A percentile compares a stretch with the other conserved stretches of the same genome.
Conservation (phyloP, 2,329 filamentous ascomycete species). For the Daldinia eschscholtzii region DNA sequence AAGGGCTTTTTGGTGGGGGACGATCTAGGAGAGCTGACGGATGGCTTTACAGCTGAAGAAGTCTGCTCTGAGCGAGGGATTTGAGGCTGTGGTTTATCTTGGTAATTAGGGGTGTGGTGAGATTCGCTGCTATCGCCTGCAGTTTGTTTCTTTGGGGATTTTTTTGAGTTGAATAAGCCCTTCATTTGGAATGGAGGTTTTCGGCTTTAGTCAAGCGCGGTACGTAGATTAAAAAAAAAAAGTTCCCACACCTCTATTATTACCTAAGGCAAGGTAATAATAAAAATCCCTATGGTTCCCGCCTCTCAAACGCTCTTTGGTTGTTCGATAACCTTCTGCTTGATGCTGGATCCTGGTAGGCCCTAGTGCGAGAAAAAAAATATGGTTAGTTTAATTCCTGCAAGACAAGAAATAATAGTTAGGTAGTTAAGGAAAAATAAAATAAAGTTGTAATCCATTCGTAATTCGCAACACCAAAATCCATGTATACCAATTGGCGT, state of each 20-base stretch:
- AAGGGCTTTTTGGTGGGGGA: constrained; percentile 47
- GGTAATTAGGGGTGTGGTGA: constrained; percentile 41
- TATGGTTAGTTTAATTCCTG: constrained; percentile 24
- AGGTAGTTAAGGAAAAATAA: neutral
- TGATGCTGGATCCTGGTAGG: constrained; percentile 38
- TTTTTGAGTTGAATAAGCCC: constrained; percentile 54
- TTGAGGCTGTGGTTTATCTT: constrained; percentile 44
- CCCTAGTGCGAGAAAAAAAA: constrained; percentile 32
- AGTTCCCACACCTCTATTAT: constrained; percentile 45
- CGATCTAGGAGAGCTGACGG: constrained; percentile 39
- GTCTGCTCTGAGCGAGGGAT: constrained; percentile 45
- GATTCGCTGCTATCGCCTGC: constrained; percentile 50
- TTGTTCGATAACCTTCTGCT: constrained; percentile 37
- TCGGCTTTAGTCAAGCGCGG: constrained; percentile 29
- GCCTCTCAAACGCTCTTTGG: constrained; percentile 21
- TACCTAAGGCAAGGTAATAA: constrained; percentile 44
- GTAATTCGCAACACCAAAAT: constrained; percentile 4
- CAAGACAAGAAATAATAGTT: neutral
- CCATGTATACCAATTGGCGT: constrained; percentile 9
- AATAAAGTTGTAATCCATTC: neutral
- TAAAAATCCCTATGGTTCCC: constrained; percentile 30
- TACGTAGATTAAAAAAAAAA: constrained; percentile 28
- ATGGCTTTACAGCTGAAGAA: constrained; percentile 48
- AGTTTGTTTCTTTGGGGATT: constrained; percentile 52
- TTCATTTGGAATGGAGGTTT: constrained; percentile 52